Evolutionary conservation across 306 rosid genomes (phyloP), one percentile per base, ranked within the genome.

Genomic region (Comarum palustre): DNA sequence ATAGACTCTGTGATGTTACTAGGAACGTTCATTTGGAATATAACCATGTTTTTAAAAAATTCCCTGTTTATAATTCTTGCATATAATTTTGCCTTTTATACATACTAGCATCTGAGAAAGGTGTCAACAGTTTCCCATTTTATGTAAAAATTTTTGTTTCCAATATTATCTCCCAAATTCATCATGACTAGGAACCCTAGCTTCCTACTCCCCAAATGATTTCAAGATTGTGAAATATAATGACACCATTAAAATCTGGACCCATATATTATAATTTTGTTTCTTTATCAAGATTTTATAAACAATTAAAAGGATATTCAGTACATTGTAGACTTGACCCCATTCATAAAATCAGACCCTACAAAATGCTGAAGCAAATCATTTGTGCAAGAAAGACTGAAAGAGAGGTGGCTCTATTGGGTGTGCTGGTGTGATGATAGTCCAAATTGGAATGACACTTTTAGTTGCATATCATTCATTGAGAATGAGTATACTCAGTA

Each of bases 361-460:
- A 50, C 69, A 62, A 34, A n/a, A 71, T 19, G 75, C 64, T 50
- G 17, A 58, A 68, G 60, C 78, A 64, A 76, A 76, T 72, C 81
- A 77, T 81, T 9, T 29, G 72, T 39, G 10, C 47, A 77, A n/a
- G 46, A 68, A 71, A 69, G 61, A 58, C n/a, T n/a, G n/a, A n/a
- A n/a, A n/a, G n/a, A n/a, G 38, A 34, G 38, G 38, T 34, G 38
- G 38, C 38, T 19, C 22, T 39, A 55, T 6, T 50, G 43, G 51
- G 39, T 54, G 41, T 6, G 5, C 48, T 22, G 77, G 73, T 71
- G 82, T 68, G 77, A 81, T 84, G 87, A 84, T 81, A 81, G 84
- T 77, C 78, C 81, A 81, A 43, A 76, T 43, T 32, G 47, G 65
- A 51, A 78, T 81, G 72, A 54, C 7, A 50, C 46, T 54, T 82